Base-by-base conservation (phyloP, 129 eudicot genomes). In the Artemisia argyi region DNA sequence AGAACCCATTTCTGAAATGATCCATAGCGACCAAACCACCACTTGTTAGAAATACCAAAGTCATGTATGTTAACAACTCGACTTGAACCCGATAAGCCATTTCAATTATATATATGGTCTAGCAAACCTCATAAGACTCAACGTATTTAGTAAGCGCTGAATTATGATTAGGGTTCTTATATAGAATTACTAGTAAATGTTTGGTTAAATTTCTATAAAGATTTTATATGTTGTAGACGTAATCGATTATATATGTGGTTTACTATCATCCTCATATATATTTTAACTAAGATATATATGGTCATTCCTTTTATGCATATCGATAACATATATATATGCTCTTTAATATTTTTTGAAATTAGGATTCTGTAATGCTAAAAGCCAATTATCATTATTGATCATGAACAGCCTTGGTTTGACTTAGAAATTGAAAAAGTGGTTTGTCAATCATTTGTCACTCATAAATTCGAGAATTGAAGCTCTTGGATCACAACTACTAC, bases 361-460 rank as follows among this genome's bases (percentile, higher is more conserved):
- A 35, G 44, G 44, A 35, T 30, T 30, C 1, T 30, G 30, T 26
- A 3, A 26, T 26, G 30, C 30, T 26, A 26, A 26, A 26, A 26
- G 30, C 30, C 30, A 26, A 26, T 24, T 24, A 26, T 26, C 30
- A 26, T 26, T 26, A 26, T 26, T 26, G 30, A 26, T 26, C 30
- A 26, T 26, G 44, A 35, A 35, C 44, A 7, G 8, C 44, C 7
- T 3, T 30, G 7, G 39, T 30, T 30, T 3, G 39, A 30, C 7
- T 30, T 73, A 28, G 30, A 16, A 49, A 50, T 73, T 62, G 62
- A 49, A 61, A 17, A 61, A 39, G 52, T 28, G 59, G 11, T 66
- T 54, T 24, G 61, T 76, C 69, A 76, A 48, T 60, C 75, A 59
- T 51, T 68, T 59, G 69, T 69, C 63, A 60, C 44, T 70, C 75